These are phyloP conservation scores for Russula griseocarnosa DNA, from an alignment of 768 basidiomycete genomes.

Conservation along the genomic window DNA sequence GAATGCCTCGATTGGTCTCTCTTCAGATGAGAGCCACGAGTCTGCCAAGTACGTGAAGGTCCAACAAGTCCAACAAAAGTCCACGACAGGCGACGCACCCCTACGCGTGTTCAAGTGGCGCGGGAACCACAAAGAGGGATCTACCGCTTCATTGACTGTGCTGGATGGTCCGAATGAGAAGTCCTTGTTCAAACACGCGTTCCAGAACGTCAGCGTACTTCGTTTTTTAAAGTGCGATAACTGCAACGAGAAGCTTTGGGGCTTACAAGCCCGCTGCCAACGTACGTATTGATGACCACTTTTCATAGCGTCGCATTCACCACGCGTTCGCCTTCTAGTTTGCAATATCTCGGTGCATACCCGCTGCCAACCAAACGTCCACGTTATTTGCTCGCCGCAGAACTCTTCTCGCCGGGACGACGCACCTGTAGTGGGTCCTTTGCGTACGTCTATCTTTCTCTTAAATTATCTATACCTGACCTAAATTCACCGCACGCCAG, in stretches of 20 bases:
- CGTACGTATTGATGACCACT: slow-evolving; percentile 46
- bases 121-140: slow-evolving; percentile 71
- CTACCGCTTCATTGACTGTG: slow-evolving; percentile 36
- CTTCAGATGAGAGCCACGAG: slow-evolving; percentile 48
- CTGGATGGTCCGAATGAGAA: slow-evolving; percentile 31
- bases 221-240: slow-evolving; percentile 92
- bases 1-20: slow-evolving; percentile 19
- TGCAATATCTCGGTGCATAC: slow-evolving; percentile 27
- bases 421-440: background rate
- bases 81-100: slow-evolving; percentile 41
- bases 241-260: slow-evolving; percentile 98
- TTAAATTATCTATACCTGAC: background rate
- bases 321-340: slow-evolving; percentile 3
- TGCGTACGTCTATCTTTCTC: slow-evolving; percentile 15
- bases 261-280: slow-evolving; percentile 87
- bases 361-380: slow-evolving; percentile 26
- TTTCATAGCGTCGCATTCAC: background rate
- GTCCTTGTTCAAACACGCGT: slow-evolving; percentile 60
- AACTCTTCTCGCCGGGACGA: slow-evolving; percentile 25
- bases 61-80: slow-evolving; percentile 30
- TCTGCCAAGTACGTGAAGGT: slow-evolving; percentile 41
- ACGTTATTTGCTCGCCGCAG: slow-evolving; percentile 17
- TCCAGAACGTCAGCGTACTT: slow-evolving; percentile 84
- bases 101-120: slow-evolving; percentile 45
- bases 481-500: slow-evolving; percentile 39